These are phyloP conservation scores for Narthecium ossifragum DNA, from an alignment of 106 monocot species.

Conservation along the genomic window DNA sequence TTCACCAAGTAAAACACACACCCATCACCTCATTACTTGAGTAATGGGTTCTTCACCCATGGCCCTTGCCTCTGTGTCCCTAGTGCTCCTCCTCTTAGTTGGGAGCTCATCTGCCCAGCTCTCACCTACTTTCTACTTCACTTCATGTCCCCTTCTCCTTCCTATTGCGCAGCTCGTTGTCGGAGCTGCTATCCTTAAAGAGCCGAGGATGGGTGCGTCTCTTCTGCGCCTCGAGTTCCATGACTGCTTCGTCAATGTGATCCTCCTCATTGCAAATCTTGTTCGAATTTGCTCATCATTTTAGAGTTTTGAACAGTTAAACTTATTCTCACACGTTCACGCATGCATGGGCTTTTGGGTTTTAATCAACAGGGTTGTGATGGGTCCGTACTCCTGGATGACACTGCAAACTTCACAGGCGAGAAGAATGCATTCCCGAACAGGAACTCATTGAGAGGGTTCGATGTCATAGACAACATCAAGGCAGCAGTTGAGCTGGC, in stretches of 20 bases:
- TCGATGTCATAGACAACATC: slow-evolving; percentile 19
- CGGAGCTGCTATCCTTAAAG: slow-evolving; percentile 7
- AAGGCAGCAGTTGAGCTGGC: slow-evolving; percentile 9
- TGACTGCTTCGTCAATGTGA: slow-evolving; percentile 33
- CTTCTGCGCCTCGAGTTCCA: slow-evolving; percentile 31
- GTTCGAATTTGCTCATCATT: not conserved
- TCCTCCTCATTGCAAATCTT: not conserved
- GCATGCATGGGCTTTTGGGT: not conserved
- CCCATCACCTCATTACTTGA: not conserved
- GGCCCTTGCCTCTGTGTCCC: not conserved
- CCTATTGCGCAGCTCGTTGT: slow-evolving; percentile 5
- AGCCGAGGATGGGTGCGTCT: slow-evolving; percentile 24
- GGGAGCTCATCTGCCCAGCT: slow-evolving; percentile 20
- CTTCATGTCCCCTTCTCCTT: slow-evolving; percentile 10
- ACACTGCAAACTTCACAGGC: slow-evolving; percentile 15
- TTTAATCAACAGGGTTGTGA: slow-evolving; percentile 19
- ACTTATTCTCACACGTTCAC: too few relatives aligned
- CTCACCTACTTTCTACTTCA: slow-evolving; percentile 18
- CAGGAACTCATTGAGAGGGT: slow-evolving; percentile 13
- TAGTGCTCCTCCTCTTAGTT: not conserved
- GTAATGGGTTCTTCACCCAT: not conserved
- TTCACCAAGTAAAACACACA: not conserved
- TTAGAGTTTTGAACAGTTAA: not conserved
- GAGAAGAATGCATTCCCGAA: slow-evolving; percentile 21
- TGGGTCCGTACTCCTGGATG: slow-evolving; percentile 18